phyloP scores from a whole-genome alignment of 768 basidiomycete genomes.

The Inosperma sp. region DNA sequence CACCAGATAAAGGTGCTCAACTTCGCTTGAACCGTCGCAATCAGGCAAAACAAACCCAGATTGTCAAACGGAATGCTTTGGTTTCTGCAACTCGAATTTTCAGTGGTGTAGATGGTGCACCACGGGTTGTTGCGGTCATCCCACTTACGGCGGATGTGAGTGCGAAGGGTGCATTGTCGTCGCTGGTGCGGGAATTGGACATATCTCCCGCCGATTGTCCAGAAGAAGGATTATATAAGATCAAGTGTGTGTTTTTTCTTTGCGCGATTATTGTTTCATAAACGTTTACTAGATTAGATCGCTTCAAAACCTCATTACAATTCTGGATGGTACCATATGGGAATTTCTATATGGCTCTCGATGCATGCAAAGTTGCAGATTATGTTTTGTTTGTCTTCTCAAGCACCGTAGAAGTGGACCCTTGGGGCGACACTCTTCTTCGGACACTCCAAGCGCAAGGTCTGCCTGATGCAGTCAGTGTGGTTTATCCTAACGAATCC shows the following conservation, averaged over 20 bases:
- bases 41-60: slow-evolving; percentile 78
- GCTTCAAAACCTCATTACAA: slow-evolving; percentile 89
- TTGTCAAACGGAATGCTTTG: slow-evolving; percentile 62
- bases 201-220: slow-evolving; percentile 49
- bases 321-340: slow-evolving; percentile 75
- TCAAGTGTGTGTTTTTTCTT: slow-evolving; percentile 48
- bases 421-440: slow-evolving; percentile 83
- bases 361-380: slow-evolving; percentile 84
- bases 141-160: slow-evolving; percentile 71
- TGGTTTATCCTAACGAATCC: slow-evolving; percentile 52
- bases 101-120: slow-evolving; percentile 69
- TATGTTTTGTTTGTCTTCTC: slow-evolving; percentile 87
- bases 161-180: slow-evolving; percentile 45
- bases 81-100: slow-evolving; percentile 74
- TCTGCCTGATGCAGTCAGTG: slow-evolving; percentile 76
- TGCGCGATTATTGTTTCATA: background rate
- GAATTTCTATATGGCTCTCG: slow-evolving; percentile 70
- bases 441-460: slow-evolving; percentile 89
- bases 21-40: slow-evolving; percentile 75
- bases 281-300: slow-evolving; percentile 56
- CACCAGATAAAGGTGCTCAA: slow-evolving; percentile 56
- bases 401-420: slow-evolving; percentile 72
- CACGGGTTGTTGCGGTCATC: slow-evolving; percentile 83
- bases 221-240: slow-evolving; percentile 55
- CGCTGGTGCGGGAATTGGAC: slow-evolving; percentile 59